These are phyloP conservation scores for Neoboletus brunneissimus DNA, from an alignment of 768 basidiomycete genomes.

Conservation along the genomic window DNA sequence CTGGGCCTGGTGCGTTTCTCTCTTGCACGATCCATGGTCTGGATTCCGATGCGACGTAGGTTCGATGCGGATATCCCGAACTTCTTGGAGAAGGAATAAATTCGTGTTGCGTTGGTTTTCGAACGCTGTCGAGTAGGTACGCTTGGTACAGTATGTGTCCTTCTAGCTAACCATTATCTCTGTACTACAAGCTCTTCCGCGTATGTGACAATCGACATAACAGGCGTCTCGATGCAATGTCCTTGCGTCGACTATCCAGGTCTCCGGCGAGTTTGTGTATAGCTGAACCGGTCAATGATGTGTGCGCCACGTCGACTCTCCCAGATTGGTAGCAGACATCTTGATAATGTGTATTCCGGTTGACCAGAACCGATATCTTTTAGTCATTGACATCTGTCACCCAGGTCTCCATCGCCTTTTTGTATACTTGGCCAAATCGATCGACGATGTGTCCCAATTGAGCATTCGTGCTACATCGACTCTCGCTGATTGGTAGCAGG, in stretches of 20 bases:
- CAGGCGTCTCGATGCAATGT: not conserved
- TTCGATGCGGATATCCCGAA: constrained; percentile 21
- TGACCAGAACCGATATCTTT: not conserved
- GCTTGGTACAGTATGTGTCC: not conserved
- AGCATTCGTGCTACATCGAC: not conserved
- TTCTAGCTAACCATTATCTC: not conserved
- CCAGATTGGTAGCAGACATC: not conserved
- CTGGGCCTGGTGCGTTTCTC: constrained; percentile 22
- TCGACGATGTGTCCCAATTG: not conserved
- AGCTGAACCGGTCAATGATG: not conserved
- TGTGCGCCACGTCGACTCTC: not conserved
- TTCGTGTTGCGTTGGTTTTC: not conserved
- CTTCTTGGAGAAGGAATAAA: not conserved
- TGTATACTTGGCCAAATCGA: not conserved
- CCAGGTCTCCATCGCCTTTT: no score
- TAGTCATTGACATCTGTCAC: not conserved
- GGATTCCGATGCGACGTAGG: constrained; percentile 5
- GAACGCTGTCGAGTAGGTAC: not conserved
- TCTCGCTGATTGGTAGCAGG: not conserved
- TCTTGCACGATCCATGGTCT: no score
- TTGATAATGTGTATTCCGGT: not conserved
- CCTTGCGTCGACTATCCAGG: not conserved
- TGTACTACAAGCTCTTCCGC: not conserved
- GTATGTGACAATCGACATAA: not conserved
- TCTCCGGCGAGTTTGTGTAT: not conserved